phyloP scores from a whole-genome alignment of 164 flowering plant species.

The Aristolochia californica region DNA sequence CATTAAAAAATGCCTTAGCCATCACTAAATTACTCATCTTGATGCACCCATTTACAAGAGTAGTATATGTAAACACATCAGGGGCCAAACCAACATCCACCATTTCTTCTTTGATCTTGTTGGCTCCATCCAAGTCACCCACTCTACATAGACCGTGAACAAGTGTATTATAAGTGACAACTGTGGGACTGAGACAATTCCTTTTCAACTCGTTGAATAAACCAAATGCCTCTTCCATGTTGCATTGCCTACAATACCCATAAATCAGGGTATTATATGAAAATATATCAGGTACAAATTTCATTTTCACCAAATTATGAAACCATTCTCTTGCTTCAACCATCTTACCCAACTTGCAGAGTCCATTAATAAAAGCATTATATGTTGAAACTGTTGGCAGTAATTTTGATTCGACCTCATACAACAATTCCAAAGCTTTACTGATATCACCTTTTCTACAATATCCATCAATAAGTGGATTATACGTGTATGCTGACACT shows the following conservation, averaged over 20 bases:
- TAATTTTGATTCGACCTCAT: conserved; percentile 39
- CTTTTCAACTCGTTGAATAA: conserved; percentile 39
- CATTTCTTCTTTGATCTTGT: conserved; percentile 48
- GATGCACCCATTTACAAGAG: conserved; percentile 42
- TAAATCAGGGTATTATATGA: conserved; percentile 53
- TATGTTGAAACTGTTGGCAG: conserved; percentile 40
- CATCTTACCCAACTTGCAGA: conserved; percentile 41
- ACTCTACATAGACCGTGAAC: conserved; percentile 45
- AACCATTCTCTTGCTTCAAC: conserved; percentile 38
- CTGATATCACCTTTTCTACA: conserved; percentile 34
- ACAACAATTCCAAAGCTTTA: conserved; percentile 33
- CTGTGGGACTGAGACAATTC: conserved; percentile 28
- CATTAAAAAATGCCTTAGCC: conserved; percentile 41
- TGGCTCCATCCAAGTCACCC: conserved; percentile 40
- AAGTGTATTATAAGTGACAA: conserved; percentile 56
- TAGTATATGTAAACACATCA: conserved; percentile 56
- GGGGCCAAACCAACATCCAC: conserved; percentile 29
- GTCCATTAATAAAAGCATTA: conserved; percentile 39
- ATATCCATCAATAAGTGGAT: conserved; percentile 53
- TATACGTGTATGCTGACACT: conserved; percentile 41
- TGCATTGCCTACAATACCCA: conserved; percentile 54
- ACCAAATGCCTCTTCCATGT: conserved; percentile 36
- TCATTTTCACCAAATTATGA: conserved; percentile 28
- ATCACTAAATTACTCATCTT: conserved; percentile 33
- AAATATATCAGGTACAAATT: conserved; percentile 41